These are phyloP conservation scores for Ophiosphaerella korrae DNA, from an alignment of 2,329 filamentous ascomycete genomes.

Conservation along the genomic window DNA sequence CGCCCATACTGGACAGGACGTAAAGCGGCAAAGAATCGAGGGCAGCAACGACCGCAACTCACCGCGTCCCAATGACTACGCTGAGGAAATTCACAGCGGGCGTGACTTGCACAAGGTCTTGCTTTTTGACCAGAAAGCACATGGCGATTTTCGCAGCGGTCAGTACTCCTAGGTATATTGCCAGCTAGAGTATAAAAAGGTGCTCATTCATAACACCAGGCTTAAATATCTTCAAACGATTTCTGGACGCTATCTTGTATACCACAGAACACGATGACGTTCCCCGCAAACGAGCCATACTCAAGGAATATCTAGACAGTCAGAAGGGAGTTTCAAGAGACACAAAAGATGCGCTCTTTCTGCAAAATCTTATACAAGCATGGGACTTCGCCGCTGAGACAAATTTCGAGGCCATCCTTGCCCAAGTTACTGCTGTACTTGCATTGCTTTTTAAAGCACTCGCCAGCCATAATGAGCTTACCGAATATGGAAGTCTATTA, in stretches of 20 bases:
- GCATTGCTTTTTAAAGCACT: constrained; percentile 81
- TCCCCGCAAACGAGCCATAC: constrained; percentile 60
- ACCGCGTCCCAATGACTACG: constrained; percentile 21
- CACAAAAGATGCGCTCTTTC: constrained; percentile 66
- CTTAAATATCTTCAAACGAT: constrained; percentile 70
- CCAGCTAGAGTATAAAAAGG: not conserved
- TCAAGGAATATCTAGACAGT: constrained; percentile 71
- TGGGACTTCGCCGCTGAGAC: constrained; percentile 84
- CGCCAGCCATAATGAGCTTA: constrained; percentile 74
- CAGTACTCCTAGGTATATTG: not conserved
- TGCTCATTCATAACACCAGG: constrained; percentile 50
- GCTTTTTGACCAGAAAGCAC: constrained; percentile 44
- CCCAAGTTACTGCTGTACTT: constrained; percentile 78
- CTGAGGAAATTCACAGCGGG: constrained; percentile 40
- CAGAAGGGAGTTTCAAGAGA: constrained; percentile 57
- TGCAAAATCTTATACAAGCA: constrained; percentile 81
- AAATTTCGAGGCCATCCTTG: constrained; percentile 80
- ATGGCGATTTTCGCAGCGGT: constrained; percentile 39
- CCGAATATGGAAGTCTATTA: constrained; percentile 75
- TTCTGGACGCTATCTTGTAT: constrained; percentile 69
- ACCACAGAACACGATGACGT: constrained; percentile 57
- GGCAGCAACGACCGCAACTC: constrained; percentile 31
- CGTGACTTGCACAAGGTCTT: constrained; percentile 45
- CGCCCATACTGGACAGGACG: constrained; percentile 26
- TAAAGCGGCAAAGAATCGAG: constrained; percentile 41